Base-by-base conservation (phyloP, 345 rosid species). In the Trapa incisa region DNA sequence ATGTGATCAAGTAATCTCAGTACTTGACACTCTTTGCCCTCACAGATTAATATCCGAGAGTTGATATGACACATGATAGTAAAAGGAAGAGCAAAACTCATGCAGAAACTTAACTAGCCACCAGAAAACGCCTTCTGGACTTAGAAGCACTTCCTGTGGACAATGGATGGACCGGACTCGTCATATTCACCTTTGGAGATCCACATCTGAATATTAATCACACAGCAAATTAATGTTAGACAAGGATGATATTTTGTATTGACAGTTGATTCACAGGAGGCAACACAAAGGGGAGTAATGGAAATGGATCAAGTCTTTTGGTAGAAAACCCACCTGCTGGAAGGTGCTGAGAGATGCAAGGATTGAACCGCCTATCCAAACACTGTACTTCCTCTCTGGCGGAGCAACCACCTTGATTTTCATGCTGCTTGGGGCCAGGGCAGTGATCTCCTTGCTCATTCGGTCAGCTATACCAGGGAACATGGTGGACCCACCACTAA, bases 91-190 rank as follows among this genome's bases (percentile, higher is more conserved):
- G 80, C 70, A 71, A 78, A 76, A 81, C 82, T 75, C 75, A 71
- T 74, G 38, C 74, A 75, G 57, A 73, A 74, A 74, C 66, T 43
- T n/a, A 76, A 7, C 82, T 82, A 81, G 80, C 83, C 85, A 72
- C 53, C 80, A 67, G 58, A 71, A 66, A 68, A 61, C 67, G 70
- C 66, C 16, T 9, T 48, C 22, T 43, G 60, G 68, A 42, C 74
- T 82, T 80, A 82, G 80, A 82, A 82, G 84, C 86, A 82, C 78
- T 83, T 83, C 83, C 87, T 80, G 85, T 83, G 87, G 80, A 83
- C 87, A 50, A 83, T 83, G 35, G 87, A 83, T 68, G 87, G 87
- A 70, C 87, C 87, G 5, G 85, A 77, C 77, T 83, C 87, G 5
- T 83, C 87, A 3, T 83, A 83, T 74, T 83, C 87, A 6, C 83